These are phyloP conservation scores for Phytophthora sp. DNA, from an alignment of 352 stramenopile species.

Conservation along the genomic window DNA sequence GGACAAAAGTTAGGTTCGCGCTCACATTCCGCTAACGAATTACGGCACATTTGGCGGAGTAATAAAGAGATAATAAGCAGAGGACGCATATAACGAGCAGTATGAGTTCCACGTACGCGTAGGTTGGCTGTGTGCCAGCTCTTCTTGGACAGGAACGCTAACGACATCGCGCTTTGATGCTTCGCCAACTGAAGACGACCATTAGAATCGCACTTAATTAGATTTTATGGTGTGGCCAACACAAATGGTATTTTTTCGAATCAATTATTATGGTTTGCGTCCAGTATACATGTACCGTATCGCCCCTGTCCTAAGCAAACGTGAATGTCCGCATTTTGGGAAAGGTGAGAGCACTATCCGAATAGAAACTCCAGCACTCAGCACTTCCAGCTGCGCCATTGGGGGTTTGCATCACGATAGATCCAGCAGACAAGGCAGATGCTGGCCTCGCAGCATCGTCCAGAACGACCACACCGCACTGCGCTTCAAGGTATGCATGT, in stretches of 20 bases:
- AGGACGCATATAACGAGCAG: not conserved
- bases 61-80: not conserved
- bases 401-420: not conserved
- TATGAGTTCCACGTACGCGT: conserved; percentile 52
- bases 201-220: too few relatives aligned
- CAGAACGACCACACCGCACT: not conserved
- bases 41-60: not conserved
- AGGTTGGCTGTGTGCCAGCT: conserved; percentile 98
- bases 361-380: too few relatives aligned
- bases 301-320: too few relatives aligned
- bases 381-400: too few relatives aligned
- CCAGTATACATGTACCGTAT: too few relatives aligned
- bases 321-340: too few relatives aligned
- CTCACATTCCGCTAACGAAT: not conserved
- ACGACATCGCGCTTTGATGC: too few relatives aligned
- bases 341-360: too few relatives aligned
- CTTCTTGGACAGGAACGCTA: conserved; percentile 96
- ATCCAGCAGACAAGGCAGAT: not conserved
- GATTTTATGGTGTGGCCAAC: too few relatives aligned
- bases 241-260: too few relatives aligned
- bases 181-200: too few relatives aligned
- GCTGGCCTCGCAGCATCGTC: not conserved
- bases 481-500: not conserved
- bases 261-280: too few relatives aligned
- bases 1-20: not conserved